These are phyloP conservation scores for Coniochaeta ligniaria DNA, from an alignment of 2,329 filamentous ascomycete genomes.

Conservation along the genomic window DNA sequence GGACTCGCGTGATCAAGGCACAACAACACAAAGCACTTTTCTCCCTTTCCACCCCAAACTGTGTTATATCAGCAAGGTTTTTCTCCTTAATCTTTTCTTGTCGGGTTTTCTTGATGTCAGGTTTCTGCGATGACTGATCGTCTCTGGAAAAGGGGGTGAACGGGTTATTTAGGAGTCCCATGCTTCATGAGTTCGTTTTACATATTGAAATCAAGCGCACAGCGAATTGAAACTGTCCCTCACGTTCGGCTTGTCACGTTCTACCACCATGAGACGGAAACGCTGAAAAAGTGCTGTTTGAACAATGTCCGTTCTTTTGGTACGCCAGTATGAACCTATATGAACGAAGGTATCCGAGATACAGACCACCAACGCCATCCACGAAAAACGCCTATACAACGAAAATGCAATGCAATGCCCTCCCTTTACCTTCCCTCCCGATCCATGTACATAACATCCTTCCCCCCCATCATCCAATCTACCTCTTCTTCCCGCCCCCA, in stretches of 20 bases:
- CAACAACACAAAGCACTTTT: not conserved
- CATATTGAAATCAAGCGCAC: not conserved
- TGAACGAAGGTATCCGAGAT: not conserved
- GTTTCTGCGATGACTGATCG: not conserved
- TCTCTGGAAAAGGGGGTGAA: slow-evolving; percentile 1
- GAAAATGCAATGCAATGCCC: not conserved
- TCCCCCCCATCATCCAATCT: slow-evolving; percentile 12
- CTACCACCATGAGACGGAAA: too few relatives aligned
- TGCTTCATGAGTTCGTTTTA: not conserved
- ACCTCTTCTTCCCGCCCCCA: slow-evolving; percentile 44
- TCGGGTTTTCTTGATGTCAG: not conserved
- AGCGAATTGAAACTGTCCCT: not conserved
- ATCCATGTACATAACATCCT: not conserved
- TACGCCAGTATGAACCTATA: not conserved
- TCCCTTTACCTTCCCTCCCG: not conserved
- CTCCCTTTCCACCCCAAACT: not conserved
- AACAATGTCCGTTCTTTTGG: not conserved
- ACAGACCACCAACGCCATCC: not conserved
- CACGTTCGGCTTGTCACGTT: too few relatives aligned
- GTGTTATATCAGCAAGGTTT: slow-evolving; percentile 2
- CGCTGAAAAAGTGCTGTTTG: not conserved
- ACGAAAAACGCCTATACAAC: not conserved
- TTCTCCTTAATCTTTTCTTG: not conserved
- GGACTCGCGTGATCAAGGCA: not conserved
- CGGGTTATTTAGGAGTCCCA: not conserved